Conservation (phyloP, 2,329 filamentous ascomycete species). For the Zasmidium angulare region DNA sequence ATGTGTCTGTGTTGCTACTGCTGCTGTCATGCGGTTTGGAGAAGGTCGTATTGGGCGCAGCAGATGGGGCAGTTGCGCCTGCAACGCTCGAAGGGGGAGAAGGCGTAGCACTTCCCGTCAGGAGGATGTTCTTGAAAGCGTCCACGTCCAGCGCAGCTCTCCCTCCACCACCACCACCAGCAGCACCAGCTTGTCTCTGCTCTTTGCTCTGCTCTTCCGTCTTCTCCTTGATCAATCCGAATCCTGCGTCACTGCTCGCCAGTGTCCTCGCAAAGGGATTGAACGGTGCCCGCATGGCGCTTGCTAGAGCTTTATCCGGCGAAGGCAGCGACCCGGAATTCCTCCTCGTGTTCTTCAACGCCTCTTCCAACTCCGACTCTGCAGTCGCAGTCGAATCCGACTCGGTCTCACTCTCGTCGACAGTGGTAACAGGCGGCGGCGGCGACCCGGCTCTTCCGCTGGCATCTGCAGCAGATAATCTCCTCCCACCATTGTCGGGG, state of each 20-base stretch:
- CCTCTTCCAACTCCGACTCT: slow-evolving; percentile 23
- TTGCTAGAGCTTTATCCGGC: not conserved
- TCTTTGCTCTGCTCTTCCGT: slow-evolving; percentile 11
- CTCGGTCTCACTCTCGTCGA: slow-evolving; percentile 21
- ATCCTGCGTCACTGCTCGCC: slow-evolving; percentile 28
- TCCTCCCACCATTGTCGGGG: slow-evolving; percentile 14
- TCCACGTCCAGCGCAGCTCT: slow-evolving; percentile 65
- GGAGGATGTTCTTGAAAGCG: slow-evolving; percentile 70
- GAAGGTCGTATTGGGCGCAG: slow-evolving; percentile 3
- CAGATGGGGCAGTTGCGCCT: slow-evolving; percentile 20
- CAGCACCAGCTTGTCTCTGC: slow-evolving; percentile 7
- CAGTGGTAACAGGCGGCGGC: slow-evolving; percentile 17
- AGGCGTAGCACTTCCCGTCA: slow-evolving; percentile 62
- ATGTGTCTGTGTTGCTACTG: slow-evolving; percentile 55
- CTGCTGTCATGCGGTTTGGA: slow-evolving; percentile 36
- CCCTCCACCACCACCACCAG: slow-evolving; percentile 7
- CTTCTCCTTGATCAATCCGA: slow-evolving; percentile 5
- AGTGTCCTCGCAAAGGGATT: slow-evolving; percentile 37
- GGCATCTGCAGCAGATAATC: slow-evolving; percentile 17
- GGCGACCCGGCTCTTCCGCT: slow-evolving; percentile 16
- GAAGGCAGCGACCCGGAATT: slow-evolving; percentile 22
- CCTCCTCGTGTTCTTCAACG: slow-evolving; percentile 22
- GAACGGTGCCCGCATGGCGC: slow-evolving; percentile 26
- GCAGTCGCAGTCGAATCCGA: slow-evolving; percentile 22
- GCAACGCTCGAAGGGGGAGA: slow-evolving; percentile 16